Base-by-base conservation (phyloP, 1,284 basidiomycete species). In the Trametes pubescens region DNA sequence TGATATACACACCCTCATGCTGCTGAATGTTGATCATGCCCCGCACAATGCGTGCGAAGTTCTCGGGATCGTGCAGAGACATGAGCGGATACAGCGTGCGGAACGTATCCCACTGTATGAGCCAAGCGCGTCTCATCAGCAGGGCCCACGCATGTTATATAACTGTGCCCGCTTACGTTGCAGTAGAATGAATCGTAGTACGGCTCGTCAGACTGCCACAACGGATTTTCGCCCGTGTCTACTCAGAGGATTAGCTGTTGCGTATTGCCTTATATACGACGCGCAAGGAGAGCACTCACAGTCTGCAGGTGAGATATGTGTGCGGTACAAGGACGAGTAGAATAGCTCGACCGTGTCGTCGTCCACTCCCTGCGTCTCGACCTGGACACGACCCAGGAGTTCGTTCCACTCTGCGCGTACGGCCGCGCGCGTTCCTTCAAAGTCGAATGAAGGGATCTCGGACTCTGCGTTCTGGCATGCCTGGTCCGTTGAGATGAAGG, bases 151-250 rank as follows among this genome's bases (percentile, higher is more conserved):
- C n/a, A 4, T 16, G 14, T 4, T 37, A 24, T 21, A 18, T 26
- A 24, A 10, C 26, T 43, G 2, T 16, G 48, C 32, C 32, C 53
- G 56, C 46, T 32, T 64, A 87, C 86, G 65, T 89, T 90, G 74
- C 88, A 90, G 69, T 88, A 91, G 62, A 87, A 83, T 0, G 87
- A 88, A 65, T 90, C 88, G 61, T 81, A 89, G 68, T 88, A 89
- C 1, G 88, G 87, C 67, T 88, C 86, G 0, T 79, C 81, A 0
- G 87, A 88, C 43, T 82, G 80, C 85, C 87, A 89, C 38, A 81
- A 79, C 0, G 87, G 86, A 67, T 89, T 90, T 73, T 90, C 89
- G n/a, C 84, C 87, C 1, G 86, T 87, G 70, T 90, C 86, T 88
- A 55, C 24, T 18, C 37, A 14, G 6, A 13, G 7, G 3, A 10